These are phyloP conservation scores for Letharia lupina DNA, from an alignment of 495 filamentous ascomycete species.

Conservation along the genomic window DNA sequence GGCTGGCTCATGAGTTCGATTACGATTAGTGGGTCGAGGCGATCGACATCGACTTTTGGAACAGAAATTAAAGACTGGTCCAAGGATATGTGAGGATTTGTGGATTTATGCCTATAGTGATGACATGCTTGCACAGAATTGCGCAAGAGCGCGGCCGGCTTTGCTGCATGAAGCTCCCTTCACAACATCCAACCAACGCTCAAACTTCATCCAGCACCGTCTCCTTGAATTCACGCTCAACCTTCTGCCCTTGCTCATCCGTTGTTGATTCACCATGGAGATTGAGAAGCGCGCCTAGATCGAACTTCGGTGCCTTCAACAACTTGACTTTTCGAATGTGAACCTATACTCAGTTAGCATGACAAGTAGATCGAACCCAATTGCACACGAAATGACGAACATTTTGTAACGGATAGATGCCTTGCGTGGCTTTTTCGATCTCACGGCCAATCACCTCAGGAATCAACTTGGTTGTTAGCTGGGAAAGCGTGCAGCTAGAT, in stretches of 20 bases:
- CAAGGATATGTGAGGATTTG: constrained; percentile 3
- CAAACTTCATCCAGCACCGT: constrained; percentile 86
- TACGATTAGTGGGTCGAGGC: background rate
- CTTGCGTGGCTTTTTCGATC: constrained; percentile 98
- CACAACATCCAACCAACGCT: constrained; percentile 24
- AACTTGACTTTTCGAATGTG: constrained; percentile 99
- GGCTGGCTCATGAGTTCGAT: background rate
- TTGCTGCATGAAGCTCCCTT: background rate
- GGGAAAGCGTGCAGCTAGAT: constrained; percentile 80
- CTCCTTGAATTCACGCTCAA: constrained; percentile 99
- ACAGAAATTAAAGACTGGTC: constrained; percentile 36
- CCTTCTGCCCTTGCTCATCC: constrained; percentile 96
- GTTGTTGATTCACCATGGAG: constrained; percentile 94
- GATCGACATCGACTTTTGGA: constrained; percentile 27
- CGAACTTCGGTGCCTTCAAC: constrained; percentile 95
- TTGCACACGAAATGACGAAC: constrained; percentile 45
- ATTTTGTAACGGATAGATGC: constrained; percentile 98
- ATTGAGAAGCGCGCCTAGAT: constrained; percentile 87
- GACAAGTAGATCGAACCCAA: constrained; percentile 14
- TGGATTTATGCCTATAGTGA: constrained; percentile 4
- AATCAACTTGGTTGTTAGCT: constrained; percentile 95
- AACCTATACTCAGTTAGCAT: constrained; percentile 54
- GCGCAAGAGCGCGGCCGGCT: background rate
- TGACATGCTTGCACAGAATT: constrained; percentile 9
- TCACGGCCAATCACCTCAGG: constrained; percentile 98